Percentiles rank a stretch among this genome's conserved stretches.
phyloP scores from a whole-genome alignment of 768 basidiomycete genomes.

The Pisolithus tinctorius region DNA sequence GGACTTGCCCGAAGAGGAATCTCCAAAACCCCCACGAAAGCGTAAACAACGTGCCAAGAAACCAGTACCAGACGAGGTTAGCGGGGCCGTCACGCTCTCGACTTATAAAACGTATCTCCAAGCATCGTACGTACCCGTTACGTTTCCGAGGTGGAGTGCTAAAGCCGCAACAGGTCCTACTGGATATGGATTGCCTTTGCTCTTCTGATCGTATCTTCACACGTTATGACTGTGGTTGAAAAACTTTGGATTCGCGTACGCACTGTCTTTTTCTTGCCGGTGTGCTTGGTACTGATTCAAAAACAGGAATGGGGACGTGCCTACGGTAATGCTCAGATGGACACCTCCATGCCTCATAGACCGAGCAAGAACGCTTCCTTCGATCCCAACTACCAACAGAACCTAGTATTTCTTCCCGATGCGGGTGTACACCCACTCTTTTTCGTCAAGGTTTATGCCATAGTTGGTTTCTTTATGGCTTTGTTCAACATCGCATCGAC shows the following conservation, averaged over 20 bases:
- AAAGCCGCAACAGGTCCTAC: conserved; percentile 19
- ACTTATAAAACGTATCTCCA: conserved; percentile 64
- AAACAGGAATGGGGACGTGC: conserved; percentile 25
- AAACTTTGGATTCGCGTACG: conserved; percentile 26
- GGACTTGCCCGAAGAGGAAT: conserved; percentile 41
- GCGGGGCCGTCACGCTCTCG: conserved; percentile 76
- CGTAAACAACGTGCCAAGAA: conserved; percentile 36
- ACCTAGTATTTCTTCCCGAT: conserved; percentile 32
- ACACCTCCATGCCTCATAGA: background rate
- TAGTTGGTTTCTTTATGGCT: conserved; percentile 47
- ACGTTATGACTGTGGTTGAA: conserved; percentile 20
- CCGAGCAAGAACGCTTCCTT: no score
- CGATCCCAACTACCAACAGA: conserved; percentile 4
- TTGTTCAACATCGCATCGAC: conserved; percentile 40
- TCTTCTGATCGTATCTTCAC: conserved; percentile 17
- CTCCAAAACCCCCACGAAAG: conserved; percentile 4
- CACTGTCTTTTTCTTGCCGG: background rate
- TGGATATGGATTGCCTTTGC: conserved; percentile 23
- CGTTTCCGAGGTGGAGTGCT: background rate
- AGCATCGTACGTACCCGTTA: conserved; percentile 43
- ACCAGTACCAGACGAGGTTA: conserved; percentile 77
- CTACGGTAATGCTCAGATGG: conserved; percentile 4
- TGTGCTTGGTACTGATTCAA: background rate
- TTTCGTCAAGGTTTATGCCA: conserved; percentile 63
- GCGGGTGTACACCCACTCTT: conserved; percentile 60